phyloP scores from a whole-genome alignment of 2,329 filamentous ascomycete species.

The Aspergillus ustus region DNA sequence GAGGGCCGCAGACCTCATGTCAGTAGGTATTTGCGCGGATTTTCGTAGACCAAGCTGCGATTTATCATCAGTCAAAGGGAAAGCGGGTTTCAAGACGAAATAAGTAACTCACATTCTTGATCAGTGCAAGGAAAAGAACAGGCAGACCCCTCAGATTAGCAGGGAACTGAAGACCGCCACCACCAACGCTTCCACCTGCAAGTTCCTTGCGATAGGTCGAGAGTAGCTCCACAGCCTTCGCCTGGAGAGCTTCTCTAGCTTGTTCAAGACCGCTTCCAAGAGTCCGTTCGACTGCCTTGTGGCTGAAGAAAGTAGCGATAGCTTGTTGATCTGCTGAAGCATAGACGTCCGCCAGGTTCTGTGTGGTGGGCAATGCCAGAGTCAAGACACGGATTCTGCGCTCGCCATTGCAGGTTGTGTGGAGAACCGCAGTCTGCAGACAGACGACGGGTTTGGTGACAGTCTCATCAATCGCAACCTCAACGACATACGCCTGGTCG shows the following conservation, averaged over 20 bases:
- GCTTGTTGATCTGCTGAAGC: conserved; percentile 93
- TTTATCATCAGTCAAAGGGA: conserved; percentile 29
- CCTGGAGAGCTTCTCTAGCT: conserved; percentile 86
- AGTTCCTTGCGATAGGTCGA: conserved; percentile 97
- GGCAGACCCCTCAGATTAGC: conserved; percentile 88
- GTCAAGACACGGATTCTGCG: conserved; percentile 94
- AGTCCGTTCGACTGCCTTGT: conserved; percentile 93
- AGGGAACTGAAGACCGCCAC: conserved; percentile 88
- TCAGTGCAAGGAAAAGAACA: conserved; percentile 87
- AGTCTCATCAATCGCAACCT: conserved; percentile 96
- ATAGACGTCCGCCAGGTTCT: conserved; percentile 87
- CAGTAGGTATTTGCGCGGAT: conserved; percentile 90
- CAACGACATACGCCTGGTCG: conserved; percentile 96
- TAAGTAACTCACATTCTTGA: conserved; percentile 80
- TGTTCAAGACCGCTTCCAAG: conserved; percentile 86
- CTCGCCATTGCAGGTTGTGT: conserved; percentile 98
- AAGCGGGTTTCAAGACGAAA: neutral
- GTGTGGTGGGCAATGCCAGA: conserved; percentile 87
- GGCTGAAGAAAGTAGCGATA: conserved; percentile 90
- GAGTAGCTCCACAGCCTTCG: conserved; percentile 88
- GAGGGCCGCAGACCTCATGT: conserved; percentile 89
- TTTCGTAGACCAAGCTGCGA: conserved; percentile 75
- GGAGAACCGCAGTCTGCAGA: conserved; percentile 90
- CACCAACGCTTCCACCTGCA: conserved; percentile 92
- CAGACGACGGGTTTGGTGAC: conserved; percentile 90